A percentile compares a stretch with the other conserved stretches of the same genome.
These are phyloP conservation scores for Quercus lobata DNA, from an alignment of 331 rosid genomes.

Conservation along the genomic window DNA sequence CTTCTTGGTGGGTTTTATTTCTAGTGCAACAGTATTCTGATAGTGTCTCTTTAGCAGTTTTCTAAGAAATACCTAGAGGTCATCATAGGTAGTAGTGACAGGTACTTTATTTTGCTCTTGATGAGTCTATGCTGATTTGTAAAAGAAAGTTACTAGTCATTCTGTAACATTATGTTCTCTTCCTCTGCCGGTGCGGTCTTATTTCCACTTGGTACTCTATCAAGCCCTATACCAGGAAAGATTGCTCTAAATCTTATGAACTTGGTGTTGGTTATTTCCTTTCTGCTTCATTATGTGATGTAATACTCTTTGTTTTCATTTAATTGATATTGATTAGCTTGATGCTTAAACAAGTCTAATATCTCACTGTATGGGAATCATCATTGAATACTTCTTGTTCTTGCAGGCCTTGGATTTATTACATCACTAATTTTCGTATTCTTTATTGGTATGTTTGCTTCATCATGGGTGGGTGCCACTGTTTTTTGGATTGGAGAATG, in stretches of 20 bases:
- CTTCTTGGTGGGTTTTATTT: background rate
- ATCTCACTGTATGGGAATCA: background rate
- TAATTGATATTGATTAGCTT: background rate
- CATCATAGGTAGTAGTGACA: background rate
- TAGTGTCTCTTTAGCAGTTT: background rate
- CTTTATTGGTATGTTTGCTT: slow-evolving; percentile 78
- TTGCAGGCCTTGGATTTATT: slow-evolving; percentile 87
- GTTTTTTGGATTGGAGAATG: slow-evolving; percentile 86
- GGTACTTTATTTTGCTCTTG: background rate
- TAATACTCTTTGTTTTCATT: background rate
- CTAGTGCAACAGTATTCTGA: background rate
- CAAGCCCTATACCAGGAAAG: background rate
- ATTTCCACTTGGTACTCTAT: background rate
- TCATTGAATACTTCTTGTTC: slow-evolving; percentile 19
- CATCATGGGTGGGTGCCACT: slow-evolving; percentile 94
- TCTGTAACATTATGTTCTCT: background rate
- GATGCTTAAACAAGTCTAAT: background rate
- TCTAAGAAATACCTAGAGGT: background rate
- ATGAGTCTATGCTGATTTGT: background rate
- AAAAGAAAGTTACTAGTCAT: background rate
- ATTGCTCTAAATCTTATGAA: background rate
- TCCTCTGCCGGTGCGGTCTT: background rate
- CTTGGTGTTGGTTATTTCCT: background rate
- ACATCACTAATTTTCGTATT: slow-evolving; percentile 77
- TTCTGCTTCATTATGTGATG: background rate